Percentiles rank a stretch among this genome's conserved stretches.
phyloP scores from a whole-genome alignment of 306 rosid genomes.

The Oemleria cerasiformis region DNA sequence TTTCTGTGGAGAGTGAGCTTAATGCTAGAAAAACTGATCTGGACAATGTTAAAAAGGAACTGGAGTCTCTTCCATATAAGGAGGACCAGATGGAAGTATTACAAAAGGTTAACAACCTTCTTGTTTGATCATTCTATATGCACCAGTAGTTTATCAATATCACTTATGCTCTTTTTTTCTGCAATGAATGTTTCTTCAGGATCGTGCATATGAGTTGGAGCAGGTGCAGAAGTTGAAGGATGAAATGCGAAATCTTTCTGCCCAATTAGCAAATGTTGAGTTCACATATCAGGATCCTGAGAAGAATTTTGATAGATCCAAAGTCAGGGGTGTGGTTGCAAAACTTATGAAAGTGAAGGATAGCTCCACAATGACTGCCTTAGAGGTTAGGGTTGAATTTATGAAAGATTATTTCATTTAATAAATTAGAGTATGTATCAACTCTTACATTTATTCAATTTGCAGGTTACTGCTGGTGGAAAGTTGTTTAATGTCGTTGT shows the following conservation, averaged over 20 bases:
- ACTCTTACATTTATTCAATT: slow-evolving; percentile 17
- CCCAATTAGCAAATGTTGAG: slow-evolving; percentile 64
- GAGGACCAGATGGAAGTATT: slow-evolving; percentile 87
- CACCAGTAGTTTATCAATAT: slow-evolving; percentile 14
- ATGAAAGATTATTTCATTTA: slow-evolving; percentile 5
- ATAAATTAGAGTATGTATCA: background rate
- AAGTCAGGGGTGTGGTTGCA: slow-evolving; percentile 95
- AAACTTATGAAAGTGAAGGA: slow-evolving; percentile 89
- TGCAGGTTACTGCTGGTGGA: slow-evolving; percentile 96
- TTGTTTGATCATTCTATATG: slow-evolving; percentile 21
- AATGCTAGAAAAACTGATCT: slow-evolving; percentile 53
- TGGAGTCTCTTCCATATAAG: slow-evolving; percentile 69
- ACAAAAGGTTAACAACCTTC: slow-evolving; percentile 58
- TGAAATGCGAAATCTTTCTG: slow-evolving; percentile 79
- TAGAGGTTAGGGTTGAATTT: slow-evolving; percentile 60
- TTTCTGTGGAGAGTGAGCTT: slow-evolving; percentile 73
- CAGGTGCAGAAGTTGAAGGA: slow-evolving; percentile 74
- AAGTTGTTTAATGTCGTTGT: slow-evolving; percentile 89
- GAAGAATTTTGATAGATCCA: slow-evolving; percentile 84
- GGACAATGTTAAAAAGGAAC: slow-evolving; percentile 48
- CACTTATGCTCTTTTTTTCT: slow-evolving; percentile 17
- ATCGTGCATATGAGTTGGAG: slow-evolving; percentile 65
- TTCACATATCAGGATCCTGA: slow-evolving; percentile 76
- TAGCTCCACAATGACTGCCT: slow-evolving; percentile 77
- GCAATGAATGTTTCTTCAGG: slow-evolving; percentile 44